A percentile compares a stretch with the other conserved stretches of the same genome.
These are phyloP conservation scores for Coleophoma cylindrospora DNA, from an alignment of 2,329 filamentous ascomycete genomes.

Conservation along the genomic window DNA sequence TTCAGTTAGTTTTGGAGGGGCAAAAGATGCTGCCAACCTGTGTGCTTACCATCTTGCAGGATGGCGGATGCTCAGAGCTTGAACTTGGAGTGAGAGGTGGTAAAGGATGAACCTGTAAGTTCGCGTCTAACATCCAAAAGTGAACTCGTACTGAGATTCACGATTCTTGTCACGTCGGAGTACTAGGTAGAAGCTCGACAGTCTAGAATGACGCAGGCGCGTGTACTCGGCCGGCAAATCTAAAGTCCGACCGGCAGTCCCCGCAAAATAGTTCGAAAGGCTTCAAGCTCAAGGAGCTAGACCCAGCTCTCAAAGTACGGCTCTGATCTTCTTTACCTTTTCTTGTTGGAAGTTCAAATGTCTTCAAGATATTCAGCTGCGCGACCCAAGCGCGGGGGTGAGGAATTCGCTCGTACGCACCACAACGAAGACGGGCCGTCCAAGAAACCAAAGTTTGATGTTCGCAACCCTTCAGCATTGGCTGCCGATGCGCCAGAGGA, in stretches of 20 bases:
- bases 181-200: constrained; percentile 8
- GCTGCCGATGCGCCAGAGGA: constrained; percentile 76
- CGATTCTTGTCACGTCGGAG: neutral
- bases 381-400: constrained; percentile 77
- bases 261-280: no score
- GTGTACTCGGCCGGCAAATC: constrained; percentile 11
- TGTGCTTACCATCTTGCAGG: neutral
- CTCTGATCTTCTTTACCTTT: no score
- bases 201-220: constrained; percentile 10
- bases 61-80: no score
- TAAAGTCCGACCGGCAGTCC: constrained; percentile 10
- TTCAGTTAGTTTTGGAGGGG: constrained; percentile 7
- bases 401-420: constrained; percentile 73
- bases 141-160: neutral
- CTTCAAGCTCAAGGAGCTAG: no score
- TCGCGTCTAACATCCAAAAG: no score
- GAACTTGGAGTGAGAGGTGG: no score
- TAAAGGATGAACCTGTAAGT: no score
- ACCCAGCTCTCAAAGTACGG: no score
- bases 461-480: constrained; percentile 89
- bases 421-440: constrained; percentile 49
- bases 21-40: no score
- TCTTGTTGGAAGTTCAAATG: constrained; percentile 36
- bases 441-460: constrained; percentile 88
- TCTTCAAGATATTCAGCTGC: constrained; percentile 55